Conservation (phyloP, 805 yeast species). For the Lachancea thermotolerans region DNA sequence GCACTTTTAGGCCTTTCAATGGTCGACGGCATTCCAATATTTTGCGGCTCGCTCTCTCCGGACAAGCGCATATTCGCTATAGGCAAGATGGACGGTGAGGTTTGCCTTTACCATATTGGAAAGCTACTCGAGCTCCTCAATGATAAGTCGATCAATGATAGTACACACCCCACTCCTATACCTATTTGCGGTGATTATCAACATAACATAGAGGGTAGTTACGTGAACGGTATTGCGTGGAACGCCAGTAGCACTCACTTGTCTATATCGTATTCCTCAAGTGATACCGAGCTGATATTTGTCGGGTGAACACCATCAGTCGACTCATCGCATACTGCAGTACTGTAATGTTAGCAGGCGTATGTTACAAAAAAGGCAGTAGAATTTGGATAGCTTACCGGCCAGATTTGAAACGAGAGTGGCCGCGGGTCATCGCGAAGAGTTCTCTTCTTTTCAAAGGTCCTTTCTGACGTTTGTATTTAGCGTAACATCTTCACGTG, state of each 20-base stretch:
- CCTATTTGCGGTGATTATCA: slow-evolving; percentile 23
- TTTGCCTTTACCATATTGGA: slow-evolving; percentile 45
- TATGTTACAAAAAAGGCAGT: too few relatives aligned
- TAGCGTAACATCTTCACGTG: neutral
- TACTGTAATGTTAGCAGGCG: too few relatives aligned
- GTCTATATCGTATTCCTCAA: slow-evolving; percentile 29
- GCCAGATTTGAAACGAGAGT: too few relatives aligned
- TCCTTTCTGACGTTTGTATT: too few relatives aligned
- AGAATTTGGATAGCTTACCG: too few relatives aligned
- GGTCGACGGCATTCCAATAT: slow-evolving; percentile 49
- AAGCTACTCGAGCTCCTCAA: slow-evolving; percentile 7
- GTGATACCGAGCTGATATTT: slow-evolving; percentile 24
- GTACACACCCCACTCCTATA: slow-evolving; percentile 19
- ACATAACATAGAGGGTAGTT: slow-evolving; percentile 19
- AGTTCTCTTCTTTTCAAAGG: too few relatives aligned
- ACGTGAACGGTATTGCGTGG: slow-evolving; percentile 34
- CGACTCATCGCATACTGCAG: neutral
- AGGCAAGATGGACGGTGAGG: slow-evolving; percentile 60
- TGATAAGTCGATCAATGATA: neutral
- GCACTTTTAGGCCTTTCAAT: slow-evolving; percentile 24
- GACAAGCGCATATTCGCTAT: slow-evolving; percentile 45
- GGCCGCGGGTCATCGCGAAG: too few relatives aligned
- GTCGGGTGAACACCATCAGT: neutral
- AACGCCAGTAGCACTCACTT: slow-evolving; percentile 22
- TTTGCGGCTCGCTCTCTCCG: slow-evolving; percentile 47